Conservation (phyloP, 352 stramenopile species). For the Pythium plurisporium region DNA sequence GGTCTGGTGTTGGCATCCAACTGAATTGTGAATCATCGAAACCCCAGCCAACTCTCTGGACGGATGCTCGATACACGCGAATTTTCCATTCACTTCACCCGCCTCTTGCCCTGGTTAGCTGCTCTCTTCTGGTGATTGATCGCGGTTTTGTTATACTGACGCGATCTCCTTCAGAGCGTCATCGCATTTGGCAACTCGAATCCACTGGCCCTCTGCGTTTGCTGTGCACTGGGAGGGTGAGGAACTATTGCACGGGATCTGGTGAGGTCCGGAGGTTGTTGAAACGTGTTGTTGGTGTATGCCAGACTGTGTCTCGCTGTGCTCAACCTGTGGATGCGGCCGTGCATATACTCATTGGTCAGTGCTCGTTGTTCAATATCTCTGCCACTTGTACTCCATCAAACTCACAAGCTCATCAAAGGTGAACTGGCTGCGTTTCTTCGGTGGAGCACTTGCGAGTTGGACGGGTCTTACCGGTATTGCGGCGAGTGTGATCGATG, state of each 20-base stretch:
- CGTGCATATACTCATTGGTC: conserved; percentile 44
- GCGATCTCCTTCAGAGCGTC: conserved; percentile 20
- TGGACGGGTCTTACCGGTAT: conserved; percentile 46
- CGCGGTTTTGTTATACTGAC: no score
- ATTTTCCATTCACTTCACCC: conserved; percentile 33
- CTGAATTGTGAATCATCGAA: conserved; percentile 54
- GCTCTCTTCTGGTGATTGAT: neutral
- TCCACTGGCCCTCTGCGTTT: conserved; percentile 13
- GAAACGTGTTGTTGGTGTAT: neutral
- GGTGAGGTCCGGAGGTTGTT: no score
- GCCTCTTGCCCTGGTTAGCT: conserved; percentile 44
- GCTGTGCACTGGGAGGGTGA: conserved; percentile 5
- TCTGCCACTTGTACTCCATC: no score
- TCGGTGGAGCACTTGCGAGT: conserved; percentile 29
- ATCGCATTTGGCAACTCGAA: conserved; percentile 24
- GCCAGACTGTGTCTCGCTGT: conserved; percentile 16
- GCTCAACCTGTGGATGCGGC: conserved; percentile 42
- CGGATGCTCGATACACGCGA: conserved; percentile 42
- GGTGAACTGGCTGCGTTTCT: conserved; percentile 49
- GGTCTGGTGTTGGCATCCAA: conserved; percentile 39
- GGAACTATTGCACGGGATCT: neutral
- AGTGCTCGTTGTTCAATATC: conserved; percentile 7
- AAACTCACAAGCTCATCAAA: conserved; percentile 12
- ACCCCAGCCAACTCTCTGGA: conserved; percentile 54
- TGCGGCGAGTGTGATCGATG: conserved; percentile 31